Evolutionary conservation across 495 filamentous ascomycete genomes (phyloP).

Genomic region (Polyplosphaeria fusca): DNA sequence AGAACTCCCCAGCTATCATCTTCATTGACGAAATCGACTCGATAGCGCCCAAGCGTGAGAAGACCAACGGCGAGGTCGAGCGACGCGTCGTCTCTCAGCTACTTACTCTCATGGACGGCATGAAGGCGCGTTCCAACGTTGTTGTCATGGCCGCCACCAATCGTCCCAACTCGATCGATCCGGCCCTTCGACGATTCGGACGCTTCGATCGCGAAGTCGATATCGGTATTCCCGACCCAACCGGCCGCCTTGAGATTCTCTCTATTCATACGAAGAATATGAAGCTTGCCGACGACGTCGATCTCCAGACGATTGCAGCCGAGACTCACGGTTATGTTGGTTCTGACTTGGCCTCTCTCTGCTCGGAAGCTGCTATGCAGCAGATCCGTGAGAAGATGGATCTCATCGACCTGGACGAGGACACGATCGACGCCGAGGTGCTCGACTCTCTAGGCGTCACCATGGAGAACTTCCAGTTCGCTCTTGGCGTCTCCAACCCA

Average conservation of each 20-base stretch:
- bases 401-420: constrained; percentile 96
- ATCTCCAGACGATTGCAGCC: constrained; percentile 91
- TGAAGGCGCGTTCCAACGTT: constrained; percentile 98
- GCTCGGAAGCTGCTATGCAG: constrained; percentile 99
- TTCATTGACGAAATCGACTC: constrained; percentile 99
- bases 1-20: constrained; percentile 98
- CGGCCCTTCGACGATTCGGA: constrained; percentile 92
- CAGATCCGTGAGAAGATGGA: constrained; percentile 99
- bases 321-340: constrained; percentile 99
- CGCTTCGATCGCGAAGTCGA: constrained; percentile 99
- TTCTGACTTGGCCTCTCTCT: constrained; percentile 97
- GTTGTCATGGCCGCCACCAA: constrained; percentile 99
- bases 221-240: constrained; percentile 96
- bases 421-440: constrained; percentile 98
- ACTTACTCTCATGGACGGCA: constrained; percentile 97
- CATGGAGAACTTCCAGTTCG: constrained; percentile 99
- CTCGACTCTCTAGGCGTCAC: constrained; percentile 97
- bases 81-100: constrained; percentile 97
- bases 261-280: constrained; percentile 99
- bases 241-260: constrained; percentile 96
- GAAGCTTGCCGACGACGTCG: constrained; percentile 96
- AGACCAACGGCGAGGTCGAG: constrained; percentile 99
- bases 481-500: constrained; percentile 95
- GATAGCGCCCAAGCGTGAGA: constrained; percentile 98
- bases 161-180: constrained; percentile 95